phyloP scores from a whole-genome alignment of 1,284 basidiomycete genomes.

The Boletellus deceptivus region DNA sequence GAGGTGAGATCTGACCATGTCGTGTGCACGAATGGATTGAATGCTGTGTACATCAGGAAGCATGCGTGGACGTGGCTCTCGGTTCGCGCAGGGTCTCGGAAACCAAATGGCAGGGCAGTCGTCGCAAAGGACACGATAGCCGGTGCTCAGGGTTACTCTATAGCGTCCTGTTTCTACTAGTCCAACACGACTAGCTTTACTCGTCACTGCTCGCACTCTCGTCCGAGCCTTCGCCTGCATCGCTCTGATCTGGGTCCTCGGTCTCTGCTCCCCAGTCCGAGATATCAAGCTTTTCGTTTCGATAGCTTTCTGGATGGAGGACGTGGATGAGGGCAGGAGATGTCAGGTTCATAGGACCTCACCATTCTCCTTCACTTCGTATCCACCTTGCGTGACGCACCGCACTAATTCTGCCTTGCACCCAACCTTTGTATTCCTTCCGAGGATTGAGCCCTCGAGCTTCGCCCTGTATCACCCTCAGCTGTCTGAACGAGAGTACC shows the following conservation, averaged over 20 bases:
- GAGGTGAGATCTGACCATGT: slow-evolving; percentile 42
- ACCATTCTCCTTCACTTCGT: slow-evolving; percentile 77
- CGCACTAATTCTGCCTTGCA: slow-evolving; percentile 75
- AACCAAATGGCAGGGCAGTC: slow-evolving; percentile 61
- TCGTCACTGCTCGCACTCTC: slow-evolving; percentile 15
- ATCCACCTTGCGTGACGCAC: slow-evolving; percentile 88
- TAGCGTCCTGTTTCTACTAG: slow-evolving; percentile 2
- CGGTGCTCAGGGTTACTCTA: neutral
- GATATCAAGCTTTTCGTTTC: slow-evolving; percentile 64
- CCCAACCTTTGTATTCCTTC: slow-evolving; percentile 80
- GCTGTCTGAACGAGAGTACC: neutral
- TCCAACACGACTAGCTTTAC: slow-evolving; percentile 3
- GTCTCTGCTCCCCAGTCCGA: slow-evolving; percentile 57
- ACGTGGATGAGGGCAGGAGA: slow-evolving; percentile 1
- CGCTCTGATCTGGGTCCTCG: slow-evolving; percentile 31
- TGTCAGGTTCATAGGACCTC: slow-evolving; percentile 21
- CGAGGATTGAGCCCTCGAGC: slow-evolving; percentile 86
- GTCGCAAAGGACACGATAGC: slow-evolving; percentile 22
- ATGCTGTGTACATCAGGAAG: slow-evolving; percentile 42
- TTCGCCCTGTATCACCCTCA: slow-evolving; percentile 60
- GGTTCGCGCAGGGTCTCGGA: slow-evolving; percentile 77
- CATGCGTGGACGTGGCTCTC: slow-evolving; percentile 64
- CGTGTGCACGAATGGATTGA: slow-evolving; percentile 1
- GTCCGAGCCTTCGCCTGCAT: slow-evolving; percentile 27
- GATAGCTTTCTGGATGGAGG: slow-evolving; percentile 44